Evolutionary conservation across 768 basidiomycete genomes (phyloP), one percentile per base, ranked within the genome.

Genomic region (Sistotremastrum suecicum): DNA sequence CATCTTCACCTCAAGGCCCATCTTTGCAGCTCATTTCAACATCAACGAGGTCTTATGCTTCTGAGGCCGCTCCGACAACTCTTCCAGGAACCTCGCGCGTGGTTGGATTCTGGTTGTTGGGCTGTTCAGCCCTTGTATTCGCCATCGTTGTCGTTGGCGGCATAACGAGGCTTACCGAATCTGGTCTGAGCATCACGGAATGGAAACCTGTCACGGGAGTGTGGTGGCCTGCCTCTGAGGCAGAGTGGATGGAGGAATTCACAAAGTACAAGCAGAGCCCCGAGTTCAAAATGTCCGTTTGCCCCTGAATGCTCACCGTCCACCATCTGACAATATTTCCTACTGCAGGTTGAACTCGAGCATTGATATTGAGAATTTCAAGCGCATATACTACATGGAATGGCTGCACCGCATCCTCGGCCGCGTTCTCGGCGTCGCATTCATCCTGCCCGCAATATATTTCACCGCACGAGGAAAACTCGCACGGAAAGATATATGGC

Each of bases 351-450:
- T 91, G 50, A 99, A 99, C 60, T 82, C 87, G 49, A 77, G 80
- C 7, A 91, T 95, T 46, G 77, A 80, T 32, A 64, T 98, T 46
- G 70, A 79, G 31, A 84, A 97, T 56, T 99, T 99, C 70, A 98
- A 99, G 63, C 74, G 74, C 50, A 98, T 99, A 48, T 99, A 91
- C 63, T 84, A 83, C 65, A 92, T 91, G 94, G 95, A 99, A 72
- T 99, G 91, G 89, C 76, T 77, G 4, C 95, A 99, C 63, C 85
- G 95, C 38, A 66, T 94, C 44, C 78, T 97, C 43, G 95, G 95
- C 6, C 87, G 95, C 47, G 59, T 90, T 68, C 78, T 89, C 51
- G 87, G 85, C 37, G 50, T 85, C 43, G 75, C 76, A 37, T 97
- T 98, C 64, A 75, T 97, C 56, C 68, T 79, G 32, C 91, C 92